Evolutionary conservation across 441 rosid genomes (phyloP), one percentile per base, ranked within the genome.

Genomic region (Erodium moschatum): DNA sequence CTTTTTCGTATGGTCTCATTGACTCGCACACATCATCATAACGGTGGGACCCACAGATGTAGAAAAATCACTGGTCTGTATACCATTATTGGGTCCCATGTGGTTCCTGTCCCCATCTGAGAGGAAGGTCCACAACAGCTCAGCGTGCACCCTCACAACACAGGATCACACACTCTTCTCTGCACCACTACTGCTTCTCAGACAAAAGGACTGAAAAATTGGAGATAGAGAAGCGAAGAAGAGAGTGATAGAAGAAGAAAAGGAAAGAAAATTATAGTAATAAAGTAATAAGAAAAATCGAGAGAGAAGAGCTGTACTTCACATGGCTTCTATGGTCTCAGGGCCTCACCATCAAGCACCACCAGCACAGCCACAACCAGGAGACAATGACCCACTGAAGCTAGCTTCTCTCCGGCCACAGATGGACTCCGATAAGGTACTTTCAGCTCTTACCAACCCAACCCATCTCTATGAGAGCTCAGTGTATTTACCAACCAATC

Each of bases 401-500:
- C 73, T 33, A 33, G 7, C 6, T 48, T 18, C 69, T n/a, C 80
- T 77, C 76, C 84, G 82, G 62, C 16, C 80, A 3, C 79, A 82
- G 50, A 72, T 80, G 74, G 81, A 84, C 73, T 21, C 86, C 58
- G 90, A 84, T 71, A 84, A 84, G 90, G 90, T 85, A 62, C 38
- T 11, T 11, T 42, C 10, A 5, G n/a, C 19, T 4, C 38, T 0
- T 10, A 20, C 31, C 64, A 29, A 60, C 64, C 64, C 10, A 3
- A 2, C 64, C 54, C 12, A 2, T 12, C 9, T 38, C 6, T 6
- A 11, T 12, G 44, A 20, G 70, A 24, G 27, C 27, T 24, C 27
- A 24, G 27, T 54, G n/a, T 69, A n/a, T 40, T 7, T 54, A 18
- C 20, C 21, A 16, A 54, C 16, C 21, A 7, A 40, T 40, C 46